Base-by-base conservation (phyloP, 179 eudicot species). In the Spergularia azorica region DNA sequence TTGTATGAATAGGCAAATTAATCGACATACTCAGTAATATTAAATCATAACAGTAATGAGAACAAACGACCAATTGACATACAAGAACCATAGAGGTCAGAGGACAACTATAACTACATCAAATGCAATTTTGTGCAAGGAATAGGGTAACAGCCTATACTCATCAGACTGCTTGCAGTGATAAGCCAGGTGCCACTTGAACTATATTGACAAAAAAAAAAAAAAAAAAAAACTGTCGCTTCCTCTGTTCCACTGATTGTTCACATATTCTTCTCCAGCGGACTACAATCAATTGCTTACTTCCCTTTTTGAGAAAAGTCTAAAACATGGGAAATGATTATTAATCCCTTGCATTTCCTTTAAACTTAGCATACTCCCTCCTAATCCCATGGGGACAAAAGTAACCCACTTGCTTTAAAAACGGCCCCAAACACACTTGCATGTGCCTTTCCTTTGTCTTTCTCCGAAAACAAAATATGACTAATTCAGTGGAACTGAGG, bases 111-210 rank as follows among this genome's bases (percentile, higher is more conserved):
- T 32, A 66, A 16, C 38, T 51, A 52, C 38, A 63, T 52, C 57
- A 43, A 66, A 56, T 51, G 70, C 41, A 68, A 52, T 58, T 79
- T 52, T 61, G 46, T 74, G 46, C 77, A 48, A 58, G 43, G 41
- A 58, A 20, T 32, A 56, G 4, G 21, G 41, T 26, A 55, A 36
- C 13, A 63, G 20, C n/a, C 62, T 20, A 52, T 20, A 52, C 10
- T 46, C 65, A 58, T 48, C 48, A 60, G 14, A 69, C 38, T 59
- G 54, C 46, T 66, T 66, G 32, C 26, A 43, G 58, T 51, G 63
- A 54, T 3, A 67, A 26, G 20, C 11, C 14, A 18, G 38, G 46
- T 43, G 39, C 7, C 7, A 4, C 58, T 76, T 69, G 55, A 61
- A 20, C 43, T 65, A 56, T 51, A 65, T 12, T 26, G 52, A 56